Percentiles rank a stretch among this genome's conserved stretches.
phyloP scores from a whole-genome alignment of 108 stramenopile species.

The Schizochytrium sp. region DNA sequence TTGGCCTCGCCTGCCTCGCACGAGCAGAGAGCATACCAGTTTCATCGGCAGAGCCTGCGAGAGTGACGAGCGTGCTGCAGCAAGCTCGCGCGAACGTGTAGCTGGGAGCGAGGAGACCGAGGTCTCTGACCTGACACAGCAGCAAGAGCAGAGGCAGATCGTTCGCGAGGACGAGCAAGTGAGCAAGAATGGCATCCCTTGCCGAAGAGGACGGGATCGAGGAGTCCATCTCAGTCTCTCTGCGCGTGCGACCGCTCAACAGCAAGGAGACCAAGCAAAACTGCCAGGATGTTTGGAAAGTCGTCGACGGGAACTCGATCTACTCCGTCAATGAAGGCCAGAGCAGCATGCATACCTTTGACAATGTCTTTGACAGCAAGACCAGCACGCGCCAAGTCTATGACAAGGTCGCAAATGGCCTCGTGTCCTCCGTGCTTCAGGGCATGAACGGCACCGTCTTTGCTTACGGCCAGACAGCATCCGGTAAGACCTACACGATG shows the following conservation, averaged over 20 bases:
- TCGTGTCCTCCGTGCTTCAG: not conserved
- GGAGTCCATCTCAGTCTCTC: conserved; percentile 3
- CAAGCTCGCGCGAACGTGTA: no score
- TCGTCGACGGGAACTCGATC: conserved; percentile 12
- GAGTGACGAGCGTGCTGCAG: no score
- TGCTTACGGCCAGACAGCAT: conserved; percentile 27
- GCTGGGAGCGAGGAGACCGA: no score
- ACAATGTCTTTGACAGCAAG: not conserved
- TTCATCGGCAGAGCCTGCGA: no score
- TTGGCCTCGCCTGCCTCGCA: no score
- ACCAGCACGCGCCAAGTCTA: conserved; percentile 15
- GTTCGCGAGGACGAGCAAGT: no score
- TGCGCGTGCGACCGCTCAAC: not conserved
- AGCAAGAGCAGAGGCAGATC: no score
- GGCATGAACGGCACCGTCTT: conserved; percentile 34
- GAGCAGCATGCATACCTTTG: conserved; percentile 5
- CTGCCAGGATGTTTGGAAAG: not conserved
- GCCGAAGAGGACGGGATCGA: not conserved
- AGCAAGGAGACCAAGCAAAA: not conserved
- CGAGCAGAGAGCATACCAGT: no score
- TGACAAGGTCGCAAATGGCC: not conserved
- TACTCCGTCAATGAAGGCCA: not conserved
- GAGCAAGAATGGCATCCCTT: no score
- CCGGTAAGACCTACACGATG: conserved; percentile 37
- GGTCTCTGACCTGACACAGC: no score